Percentiles rank a stretch among this genome's conserved stretches.
These are phyloP conservation scores for Lepidium didymum DNA, from an alignment of 345 rosid genomes.

Conservation along the genomic window DNA sequence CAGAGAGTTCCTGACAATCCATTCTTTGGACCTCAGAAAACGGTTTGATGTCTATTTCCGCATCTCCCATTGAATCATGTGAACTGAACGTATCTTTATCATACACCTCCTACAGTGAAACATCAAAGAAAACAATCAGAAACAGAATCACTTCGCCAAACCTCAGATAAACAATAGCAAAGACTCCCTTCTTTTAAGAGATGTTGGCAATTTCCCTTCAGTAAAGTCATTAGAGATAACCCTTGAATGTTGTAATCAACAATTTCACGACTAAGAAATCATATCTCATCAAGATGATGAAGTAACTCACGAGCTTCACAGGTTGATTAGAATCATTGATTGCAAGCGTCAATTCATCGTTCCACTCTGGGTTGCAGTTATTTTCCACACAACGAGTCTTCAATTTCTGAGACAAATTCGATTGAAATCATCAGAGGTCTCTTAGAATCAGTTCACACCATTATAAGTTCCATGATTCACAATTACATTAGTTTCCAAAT, in stretches of 20 bases:
- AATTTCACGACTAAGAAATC: background rate
- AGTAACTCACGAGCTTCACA: slow-evolving; percentile 45
- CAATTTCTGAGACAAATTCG: slow-evolving; percentile 38
- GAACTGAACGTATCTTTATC: slow-evolving; percentile 56
- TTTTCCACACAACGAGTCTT: slow-evolving; percentile 53
- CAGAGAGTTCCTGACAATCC: slow-evolving; percentile 34
- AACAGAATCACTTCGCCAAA: background rate
- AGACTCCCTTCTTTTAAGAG: background rate
- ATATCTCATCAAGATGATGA: background rate
- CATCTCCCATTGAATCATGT: slow-evolving; percentile 82
- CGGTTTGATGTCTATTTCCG: slow-evolving; percentile 49
- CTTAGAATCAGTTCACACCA: background rate
- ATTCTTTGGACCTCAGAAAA: slow-evolving; percentile 38
- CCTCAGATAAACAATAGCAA: background rate
- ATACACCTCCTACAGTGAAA: slow-evolving; percentile 45
- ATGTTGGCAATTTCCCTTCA: no score
- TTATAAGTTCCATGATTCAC: background rate
- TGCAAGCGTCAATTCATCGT: slow-evolving; percentile 61
- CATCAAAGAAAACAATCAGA: background rate
- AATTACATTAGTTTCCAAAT: background rate
- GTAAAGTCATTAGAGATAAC: no score
- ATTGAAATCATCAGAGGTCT: background rate
- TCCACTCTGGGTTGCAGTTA: slow-evolving; percentile 71
- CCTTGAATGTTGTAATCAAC: background rate
- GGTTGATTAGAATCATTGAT: slow-evolving; percentile 36